phyloP scores from a whole-genome alignment of 208 protist species.

The Trypanosoma congolense region DNA sequence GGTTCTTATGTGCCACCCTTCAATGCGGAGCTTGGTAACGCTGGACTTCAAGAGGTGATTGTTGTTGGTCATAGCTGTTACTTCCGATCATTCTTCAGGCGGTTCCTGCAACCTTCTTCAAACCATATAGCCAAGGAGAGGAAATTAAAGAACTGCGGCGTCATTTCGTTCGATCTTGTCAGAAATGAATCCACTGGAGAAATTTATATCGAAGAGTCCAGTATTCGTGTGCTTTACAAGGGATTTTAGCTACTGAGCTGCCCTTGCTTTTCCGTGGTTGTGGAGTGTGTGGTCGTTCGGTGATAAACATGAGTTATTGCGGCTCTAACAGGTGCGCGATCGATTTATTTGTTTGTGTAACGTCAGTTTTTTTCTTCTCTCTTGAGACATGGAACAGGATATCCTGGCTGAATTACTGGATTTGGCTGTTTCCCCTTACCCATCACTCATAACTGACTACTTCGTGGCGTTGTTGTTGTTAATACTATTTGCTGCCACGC shows the following conservation, averaged over 20 bases:
- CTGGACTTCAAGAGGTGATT: conserved; percentile 78
- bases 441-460: too few species aligned
- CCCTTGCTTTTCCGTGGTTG: too few species aligned
- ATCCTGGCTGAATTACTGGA: too few species aligned
- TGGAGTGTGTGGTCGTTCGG: too few species aligned
- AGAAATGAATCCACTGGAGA: conserved; percentile 56
- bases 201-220: conserved; percentile 64
- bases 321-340: too few species aligned
- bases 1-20: conserved; percentile 24
- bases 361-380: too few species aligned
- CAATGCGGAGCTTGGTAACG: conserved; percentile 29
- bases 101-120: conserved; percentile 72
- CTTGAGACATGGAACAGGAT: too few species aligned
- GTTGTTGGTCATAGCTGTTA: conserved; percentile 90
- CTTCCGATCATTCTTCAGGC: conserved; percentile 84
- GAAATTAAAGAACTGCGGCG: conserved; percentile 89
- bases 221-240: conserved; percentile 68
- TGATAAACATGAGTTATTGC: too few species aligned
- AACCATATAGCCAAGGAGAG: conserved; percentile 65
- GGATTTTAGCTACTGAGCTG: conserved; percentile 26
- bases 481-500: too few species aligned
- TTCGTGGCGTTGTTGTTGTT: too few species aligned
- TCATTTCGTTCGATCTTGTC: conserved; percentile 75
- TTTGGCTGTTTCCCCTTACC: too few species aligned
- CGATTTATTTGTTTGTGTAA: too few species aligned